These are phyloP conservation scores for Rhododendron ferrugineum DNA, from an alignment of 148 eudicot genomes.

Conservation along the genomic window DNA sequence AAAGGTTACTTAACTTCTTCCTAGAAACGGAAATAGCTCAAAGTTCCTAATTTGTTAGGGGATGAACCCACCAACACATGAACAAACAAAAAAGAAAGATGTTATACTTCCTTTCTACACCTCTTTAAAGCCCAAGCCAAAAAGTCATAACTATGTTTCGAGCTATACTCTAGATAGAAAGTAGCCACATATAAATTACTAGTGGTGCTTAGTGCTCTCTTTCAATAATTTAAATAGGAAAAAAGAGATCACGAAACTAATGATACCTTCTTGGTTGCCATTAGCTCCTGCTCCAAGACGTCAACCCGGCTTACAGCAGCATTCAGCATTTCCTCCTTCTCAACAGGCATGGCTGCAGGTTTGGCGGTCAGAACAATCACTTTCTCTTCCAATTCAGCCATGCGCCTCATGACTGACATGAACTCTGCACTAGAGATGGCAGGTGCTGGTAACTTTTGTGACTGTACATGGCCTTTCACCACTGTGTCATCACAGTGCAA, in stretches of 20 bases:
- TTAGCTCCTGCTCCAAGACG: constrained; percentile 68
- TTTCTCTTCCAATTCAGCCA: constrained; percentile 80
- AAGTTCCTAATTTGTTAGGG: background rate
- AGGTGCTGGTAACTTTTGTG: constrained; percentile 32
- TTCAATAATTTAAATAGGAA: background rate
- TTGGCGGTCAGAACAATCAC: constrained; percentile 43
- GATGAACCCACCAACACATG: background rate
- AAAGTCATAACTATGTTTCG: background rate
- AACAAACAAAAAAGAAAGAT: background rate
- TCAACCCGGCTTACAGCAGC: constrained; percentile 59
- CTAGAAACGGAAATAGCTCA: background rate
- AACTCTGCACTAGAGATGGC: constrained; percentile 52
- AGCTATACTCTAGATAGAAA: background rate
- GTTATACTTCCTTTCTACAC: background rate
- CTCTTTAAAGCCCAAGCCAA: background rate
- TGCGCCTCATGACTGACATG: constrained; percentile 64
- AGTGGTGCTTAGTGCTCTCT: background rate
- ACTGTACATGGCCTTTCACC: constrained; percentile 19
- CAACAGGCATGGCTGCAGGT: constrained; percentile 63
- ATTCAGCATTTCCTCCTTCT: constrained; percentile 85
- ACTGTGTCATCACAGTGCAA: constrained; percentile 35
- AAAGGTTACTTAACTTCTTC: background rate
- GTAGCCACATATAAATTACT: background rate
- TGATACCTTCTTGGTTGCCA: constrained; percentile 67
- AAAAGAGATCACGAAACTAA: background rate